Conservation (phyloP, 2,329 filamentous ascomycete genomes). For the Diaporthe batatas region DNA sequence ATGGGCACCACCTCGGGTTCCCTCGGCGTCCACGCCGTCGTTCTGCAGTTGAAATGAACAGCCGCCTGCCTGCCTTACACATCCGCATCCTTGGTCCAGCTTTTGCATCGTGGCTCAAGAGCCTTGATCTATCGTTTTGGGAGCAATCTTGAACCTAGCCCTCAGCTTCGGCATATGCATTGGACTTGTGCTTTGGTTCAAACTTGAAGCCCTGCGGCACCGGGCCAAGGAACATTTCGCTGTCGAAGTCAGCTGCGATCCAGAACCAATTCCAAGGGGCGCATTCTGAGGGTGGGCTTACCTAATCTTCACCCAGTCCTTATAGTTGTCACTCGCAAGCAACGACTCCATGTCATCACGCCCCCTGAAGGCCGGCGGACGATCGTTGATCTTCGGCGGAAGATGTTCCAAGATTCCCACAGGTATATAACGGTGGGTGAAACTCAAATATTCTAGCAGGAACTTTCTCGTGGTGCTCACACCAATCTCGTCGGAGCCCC, state of each 20-base stretch:
- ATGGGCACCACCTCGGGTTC: neutral
- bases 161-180: conserved; percentile 86
- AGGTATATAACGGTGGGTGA: conserved; percentile 91
- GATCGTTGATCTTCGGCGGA: conserved; percentile 89
- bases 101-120: neutral
- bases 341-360: conserved; percentile 95
- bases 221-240: conserved; percentile 97
- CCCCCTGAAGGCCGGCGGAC: conserved; percentile 86
- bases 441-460: conserved; percentile 95
- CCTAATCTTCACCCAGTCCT: conserved; percentile 99
- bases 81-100: neutral
- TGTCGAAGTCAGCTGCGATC: conserved; percentile 54
- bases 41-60: neutral
- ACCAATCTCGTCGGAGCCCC: conserved; percentile 96
- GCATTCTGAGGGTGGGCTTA: conserved; percentile 60
- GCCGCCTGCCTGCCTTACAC: neutral
- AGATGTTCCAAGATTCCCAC: conserved; percentile 89
- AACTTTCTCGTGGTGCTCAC: conserved; percentile 92
- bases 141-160: conserved; percentile 59
- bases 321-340: conserved; percentile 89
- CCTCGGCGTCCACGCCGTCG: neutral
- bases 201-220: conserved; percentile 93
- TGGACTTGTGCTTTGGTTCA: conserved; percentile 97
- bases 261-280: neutral
- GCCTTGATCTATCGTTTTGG: neutral